A percentile compares a stretch with the other conserved stretches of the same genome.
Conservation (phyloP, 108 stramenopile species). For the Mediolabrus comicus region DNA sequence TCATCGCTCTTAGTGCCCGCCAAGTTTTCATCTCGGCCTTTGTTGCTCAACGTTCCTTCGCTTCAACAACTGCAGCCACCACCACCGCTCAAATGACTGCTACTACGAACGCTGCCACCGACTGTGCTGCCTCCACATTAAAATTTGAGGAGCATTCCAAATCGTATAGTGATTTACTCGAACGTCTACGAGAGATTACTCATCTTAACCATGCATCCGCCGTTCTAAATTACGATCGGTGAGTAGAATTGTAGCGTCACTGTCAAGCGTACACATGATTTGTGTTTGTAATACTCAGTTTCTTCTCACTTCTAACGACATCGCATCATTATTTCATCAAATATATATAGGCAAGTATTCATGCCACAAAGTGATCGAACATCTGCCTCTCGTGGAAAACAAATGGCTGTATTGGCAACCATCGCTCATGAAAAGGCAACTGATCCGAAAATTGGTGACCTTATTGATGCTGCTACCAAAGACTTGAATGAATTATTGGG, state of each 20-base stretch:
- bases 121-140: conserved; percentile 3
- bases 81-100: not conserved
- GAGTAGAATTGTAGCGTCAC: conserved; percentile 24
- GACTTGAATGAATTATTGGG: conserved; percentile 20
- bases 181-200: conserved; percentile 26
- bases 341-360: conserved; percentile 63
- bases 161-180: conserved; percentile 31
- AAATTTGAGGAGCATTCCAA: conserved; percentile 39
- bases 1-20: not conserved
- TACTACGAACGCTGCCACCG: not conserved
- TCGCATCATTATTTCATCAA: not conserved
- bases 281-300: too few relatives aligned
- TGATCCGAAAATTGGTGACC: conserved; percentile 39
- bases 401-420: conserved; percentile 64
- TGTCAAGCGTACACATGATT: not conserved
- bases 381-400: conserved; percentile 56
- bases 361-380: conserved; percentile 58
- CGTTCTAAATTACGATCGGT: conserved; percentile 36
- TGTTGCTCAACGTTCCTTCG: not conserved
- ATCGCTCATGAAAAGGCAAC: conserved; percentile 70
- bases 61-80: not conserved
- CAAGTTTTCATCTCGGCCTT: not conserved
- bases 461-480: conserved; percentile 31
- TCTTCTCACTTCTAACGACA: not conserved
- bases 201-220: conserved; percentile 33